Conservation (phyloP, 73 alveolate genomes). For the Halteria grandinella region DNA sequence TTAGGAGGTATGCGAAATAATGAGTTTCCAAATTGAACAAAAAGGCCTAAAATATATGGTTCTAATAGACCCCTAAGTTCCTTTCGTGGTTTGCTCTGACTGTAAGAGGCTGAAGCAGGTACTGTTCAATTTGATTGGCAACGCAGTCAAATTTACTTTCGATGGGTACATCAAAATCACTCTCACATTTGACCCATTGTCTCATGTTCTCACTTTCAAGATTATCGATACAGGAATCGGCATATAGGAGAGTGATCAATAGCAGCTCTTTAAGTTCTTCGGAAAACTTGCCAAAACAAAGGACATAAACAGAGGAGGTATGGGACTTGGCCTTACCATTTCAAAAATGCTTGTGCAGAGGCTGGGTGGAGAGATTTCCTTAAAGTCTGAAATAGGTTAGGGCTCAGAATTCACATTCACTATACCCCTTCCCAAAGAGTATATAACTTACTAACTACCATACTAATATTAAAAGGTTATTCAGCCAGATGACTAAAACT, state of each 20-base stretch:
- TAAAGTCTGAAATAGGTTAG: too few species aligned
- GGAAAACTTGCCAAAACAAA: not conserved
- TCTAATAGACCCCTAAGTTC: not conserved
- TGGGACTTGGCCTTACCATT: conserved; percentile 47
- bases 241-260: not conserved
- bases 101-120: not conserved
- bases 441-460: too few species aligned
- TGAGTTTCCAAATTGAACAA: not conserved
- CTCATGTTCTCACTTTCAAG: not conserved
- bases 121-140: conserved; percentile 23
- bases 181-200: not conserved
- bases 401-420: too few species aligned
- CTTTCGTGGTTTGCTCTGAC: not conserved
- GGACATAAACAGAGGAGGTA: conserved; percentile 5
- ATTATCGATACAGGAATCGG: conserved; percentile 49
- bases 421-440: too few species aligned
- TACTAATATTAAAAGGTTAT: too few species aligned
- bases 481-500: too few species aligned
- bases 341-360: not conserved
- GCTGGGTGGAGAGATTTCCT: not conserved
- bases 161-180: not conserved
- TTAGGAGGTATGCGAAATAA: not conserved
- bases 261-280: conserved; percentile 18
- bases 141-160: conserved; percentile 30
- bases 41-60: not conserved